Percentiles rank a stretch among this genome's conserved stretches.
phyloP scores from a whole-genome alignment of 805 yeast genomes.

The Candida wancherniae region DNA sequence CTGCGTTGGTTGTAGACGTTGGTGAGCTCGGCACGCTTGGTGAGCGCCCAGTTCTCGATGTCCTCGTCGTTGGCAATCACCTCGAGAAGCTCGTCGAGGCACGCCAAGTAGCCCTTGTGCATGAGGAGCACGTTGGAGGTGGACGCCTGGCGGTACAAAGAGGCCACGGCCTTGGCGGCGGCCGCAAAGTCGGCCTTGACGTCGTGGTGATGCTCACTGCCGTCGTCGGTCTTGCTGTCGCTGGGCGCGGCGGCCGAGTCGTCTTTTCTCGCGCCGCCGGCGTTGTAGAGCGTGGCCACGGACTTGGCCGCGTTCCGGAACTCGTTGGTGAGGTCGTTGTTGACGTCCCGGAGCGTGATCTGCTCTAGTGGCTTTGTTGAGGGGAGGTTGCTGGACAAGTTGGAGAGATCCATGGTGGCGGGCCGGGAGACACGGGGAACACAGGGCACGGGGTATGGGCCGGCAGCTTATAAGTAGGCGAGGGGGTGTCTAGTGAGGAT shows the following conservation, averaged over 20 bases:
- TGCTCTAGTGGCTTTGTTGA: slow-evolving; percentile 46
- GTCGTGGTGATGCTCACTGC: neutral
- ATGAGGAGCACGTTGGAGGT: slow-evolving; percentile 44
- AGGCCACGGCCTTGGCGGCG: slow-evolving; percentile 41
- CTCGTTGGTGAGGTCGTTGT: slow-evolving; percentile 52
- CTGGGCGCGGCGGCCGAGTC: slow-evolving; percentile 1
- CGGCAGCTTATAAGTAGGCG: too few species aligned
- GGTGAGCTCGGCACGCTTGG: slow-evolving; percentile 41
- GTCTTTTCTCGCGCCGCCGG: slow-evolving; percentile 6
- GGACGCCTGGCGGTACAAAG: slow-evolving; percentile 58
- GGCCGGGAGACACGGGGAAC: neutral
- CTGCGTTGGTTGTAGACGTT: slow-evolving; percentile 14
- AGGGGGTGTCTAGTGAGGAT: neutral
- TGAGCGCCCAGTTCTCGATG: slow-evolving; percentile 49
- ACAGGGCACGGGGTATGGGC: too few species aligned
- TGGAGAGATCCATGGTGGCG: slow-evolving; percentile 56
- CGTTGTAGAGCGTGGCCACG: slow-evolving; percentile 49
- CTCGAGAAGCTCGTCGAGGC: slow-evolving; percentile 51
- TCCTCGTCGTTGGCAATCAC: slow-evolving; percentile 40
- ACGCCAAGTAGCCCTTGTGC: slow-evolving; percentile 57
- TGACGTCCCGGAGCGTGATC: slow-evolving; percentile 43
- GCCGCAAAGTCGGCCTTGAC: slow-evolving; percentile 29
- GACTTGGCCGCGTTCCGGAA: slow-evolving; percentile 69
- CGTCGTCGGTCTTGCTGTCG: neutral
- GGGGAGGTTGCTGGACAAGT: slow-evolving; percentile 53